Conservation (phyloP, 805 yeast genomes). For the Millerozyma acaciae region DNA sequence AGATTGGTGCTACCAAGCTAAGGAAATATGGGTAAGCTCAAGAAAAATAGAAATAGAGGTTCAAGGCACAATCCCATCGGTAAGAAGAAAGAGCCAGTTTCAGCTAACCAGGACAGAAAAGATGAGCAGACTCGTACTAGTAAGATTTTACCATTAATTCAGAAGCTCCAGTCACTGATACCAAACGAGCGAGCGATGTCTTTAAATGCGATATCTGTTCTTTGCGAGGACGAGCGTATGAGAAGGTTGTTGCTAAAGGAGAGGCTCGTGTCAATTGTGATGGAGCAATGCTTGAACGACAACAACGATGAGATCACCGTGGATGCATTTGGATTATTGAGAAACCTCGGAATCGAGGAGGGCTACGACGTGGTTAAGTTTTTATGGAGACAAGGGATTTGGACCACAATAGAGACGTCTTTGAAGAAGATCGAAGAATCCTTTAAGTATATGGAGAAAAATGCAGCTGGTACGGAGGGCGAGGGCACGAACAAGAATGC, state of each 20-base stretch:
- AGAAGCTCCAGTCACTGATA: slow-evolving; percentile 56
- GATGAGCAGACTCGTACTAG: slow-evolving; percentile 49
- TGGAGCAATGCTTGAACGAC: slow-evolving; percentile 66
- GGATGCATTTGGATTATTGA: slow-evolving; percentile 74
- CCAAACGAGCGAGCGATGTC: slow-evolving; percentile 79
- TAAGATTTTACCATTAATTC: slow-evolving; percentile 65
- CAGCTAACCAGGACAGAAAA: slow-evolving; percentile 22
- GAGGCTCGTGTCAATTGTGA: slow-evolving; percentile 56
- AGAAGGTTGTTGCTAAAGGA: slow-evolving; percentile 67
- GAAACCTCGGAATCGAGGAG: slow-evolving; percentile 80
- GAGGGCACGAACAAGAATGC: slow-evolving; percentile 13
- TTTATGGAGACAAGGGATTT: slow-evolving; percentile 74
- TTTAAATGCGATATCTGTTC: slow-evolving; percentile 62
- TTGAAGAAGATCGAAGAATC: slow-evolving; percentile 50
- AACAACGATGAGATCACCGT: slow-evolving; percentile 69
- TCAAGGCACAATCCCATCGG: slow-evolving; percentile 36
- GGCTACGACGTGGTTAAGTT: slow-evolving; percentile 77
- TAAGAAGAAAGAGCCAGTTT: slow-evolving; percentile 12
- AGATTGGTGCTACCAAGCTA: no score
- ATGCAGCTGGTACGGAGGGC: slow-evolving; percentile 8
- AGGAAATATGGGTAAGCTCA: slow-evolving; percentile 69
- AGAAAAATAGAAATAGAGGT: slow-evolving; percentile 44
- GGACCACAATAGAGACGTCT: slow-evolving; percentile 55
- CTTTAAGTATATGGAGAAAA: slow-evolving; percentile 36
- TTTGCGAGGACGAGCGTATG: slow-evolving; percentile 65